These are phyloP conservation scores for Eucalyptus erythrocorys DNA, from an alignment of 345 rosid genomes.

Conservation along the genomic window DNA sequence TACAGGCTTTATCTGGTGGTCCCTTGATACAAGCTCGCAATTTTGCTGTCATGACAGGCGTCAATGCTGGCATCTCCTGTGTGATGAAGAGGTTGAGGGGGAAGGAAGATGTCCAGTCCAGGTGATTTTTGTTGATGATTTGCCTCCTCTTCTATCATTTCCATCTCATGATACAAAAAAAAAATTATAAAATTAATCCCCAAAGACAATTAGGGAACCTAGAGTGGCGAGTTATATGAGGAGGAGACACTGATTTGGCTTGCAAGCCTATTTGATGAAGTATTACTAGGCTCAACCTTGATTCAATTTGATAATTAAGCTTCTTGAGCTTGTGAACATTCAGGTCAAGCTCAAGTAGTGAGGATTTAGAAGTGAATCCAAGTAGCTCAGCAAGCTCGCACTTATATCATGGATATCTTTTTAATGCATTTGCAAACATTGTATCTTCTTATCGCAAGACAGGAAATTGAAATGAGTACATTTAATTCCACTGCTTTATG, in stretches of 20 bases:
- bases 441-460: background rate
- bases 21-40: constrained; percentile 95
- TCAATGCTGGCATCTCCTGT: constrained; percentile 84
- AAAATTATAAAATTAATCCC: background rate
- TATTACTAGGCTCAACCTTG: background rate
- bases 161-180: background rate
- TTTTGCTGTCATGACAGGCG: constrained; percentile 91
- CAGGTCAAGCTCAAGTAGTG: background rate
- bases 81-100: constrained; percentile 89
- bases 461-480: background rate
- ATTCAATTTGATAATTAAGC: background rate
- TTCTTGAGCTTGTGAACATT: background rate
- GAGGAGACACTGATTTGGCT: background rate
- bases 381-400: background rate
- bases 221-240: background rate
- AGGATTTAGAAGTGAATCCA: background rate
- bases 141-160: background rate
- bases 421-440: background rate
- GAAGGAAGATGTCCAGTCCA: constrained; percentile 87
- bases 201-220: background rate
- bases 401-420: background rate
- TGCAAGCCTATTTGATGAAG: background rate
- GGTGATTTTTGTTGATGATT: constrained; percentile 19
- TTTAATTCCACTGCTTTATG: background rate
- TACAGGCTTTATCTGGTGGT: constrained; percentile 83